These are phyloP conservation scores for Rhodotorula toruloides DNA, from an alignment of 768 basidiomycete species.

Conservation along the genomic window DNA sequence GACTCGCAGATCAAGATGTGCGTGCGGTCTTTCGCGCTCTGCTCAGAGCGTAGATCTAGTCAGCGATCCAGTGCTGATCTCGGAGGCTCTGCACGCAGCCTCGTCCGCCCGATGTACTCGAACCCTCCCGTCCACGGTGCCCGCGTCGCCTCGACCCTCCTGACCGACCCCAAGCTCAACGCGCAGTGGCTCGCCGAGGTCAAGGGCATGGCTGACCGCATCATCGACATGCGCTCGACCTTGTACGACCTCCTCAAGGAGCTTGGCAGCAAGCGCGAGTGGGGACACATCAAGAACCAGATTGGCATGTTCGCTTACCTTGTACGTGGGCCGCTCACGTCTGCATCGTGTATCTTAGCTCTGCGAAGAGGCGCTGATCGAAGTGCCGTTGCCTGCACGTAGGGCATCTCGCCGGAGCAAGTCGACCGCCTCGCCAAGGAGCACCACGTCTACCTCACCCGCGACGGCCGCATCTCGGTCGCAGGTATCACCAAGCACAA, in stretches of 20 bases:
- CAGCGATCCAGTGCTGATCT: neutral
- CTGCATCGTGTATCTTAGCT: neutral
- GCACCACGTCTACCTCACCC: slow-evolving; percentile 43
- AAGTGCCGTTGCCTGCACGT: neutral
- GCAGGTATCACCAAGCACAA: slow-evolving; percentile 43
- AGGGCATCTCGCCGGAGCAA: slow-evolving; percentile 43
- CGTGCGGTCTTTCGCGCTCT: neutral
- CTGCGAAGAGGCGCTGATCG: neutral
- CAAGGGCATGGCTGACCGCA: slow-evolving; percentile 83
- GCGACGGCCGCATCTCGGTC: slow-evolving; percentile 41
- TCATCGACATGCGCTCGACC: slow-evolving; percentile 83
- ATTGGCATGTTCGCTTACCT: slow-evolving; percentile 80
- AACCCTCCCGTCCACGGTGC: slow-evolving; percentile 91
- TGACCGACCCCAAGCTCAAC: slow-evolving; percentile 69
- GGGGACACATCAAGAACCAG: slow-evolving; percentile 93
- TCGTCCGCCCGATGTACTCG: slow-evolving; percentile 96
- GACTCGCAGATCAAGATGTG: slow-evolving; percentile 86
- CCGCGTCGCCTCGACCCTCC: slow-evolving; percentile 76
- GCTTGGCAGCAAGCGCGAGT: slow-evolving; percentile 80
- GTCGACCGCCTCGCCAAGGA: slow-evolving; percentile 41
- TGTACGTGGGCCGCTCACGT: neutral
- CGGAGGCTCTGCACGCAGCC: slow-evolving; percentile 41
- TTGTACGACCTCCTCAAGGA: slow-evolving; percentile 69
- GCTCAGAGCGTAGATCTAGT: neutral
- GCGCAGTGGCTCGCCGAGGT: slow-evolving; percentile 73